These are phyloP conservation scores for Choanephora cucurbitarum DNA, from an alignment of 371 early-diverging fungal species.

Conservation along the genomic window DNA sequence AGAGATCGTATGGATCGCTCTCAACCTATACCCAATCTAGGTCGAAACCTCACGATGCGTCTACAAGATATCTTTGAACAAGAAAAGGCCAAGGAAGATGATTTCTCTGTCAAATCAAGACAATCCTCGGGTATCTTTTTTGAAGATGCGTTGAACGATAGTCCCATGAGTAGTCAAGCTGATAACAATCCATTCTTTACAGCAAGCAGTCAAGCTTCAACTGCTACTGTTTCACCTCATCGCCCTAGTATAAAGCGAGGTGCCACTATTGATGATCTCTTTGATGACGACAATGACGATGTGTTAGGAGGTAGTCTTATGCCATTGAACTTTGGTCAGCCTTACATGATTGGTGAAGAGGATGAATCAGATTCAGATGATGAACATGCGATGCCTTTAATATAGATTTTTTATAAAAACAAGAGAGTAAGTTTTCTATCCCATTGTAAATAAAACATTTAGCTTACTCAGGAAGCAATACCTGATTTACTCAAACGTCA, in stretches of 20 bases:
- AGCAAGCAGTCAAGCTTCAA: neutral
- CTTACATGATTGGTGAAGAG: neutral
- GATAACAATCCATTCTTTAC: conserved; percentile 8
- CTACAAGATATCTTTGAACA: conserved; percentile 11
- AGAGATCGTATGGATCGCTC: conserved; percentile 10
- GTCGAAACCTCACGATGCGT: conserved; percentile 13
- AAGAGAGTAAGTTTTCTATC: too few relatives aligned
- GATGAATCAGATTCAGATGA: neutral
- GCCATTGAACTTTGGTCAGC: neutral
- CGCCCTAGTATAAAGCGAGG: neutral
- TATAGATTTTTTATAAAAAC: too few relatives aligned
- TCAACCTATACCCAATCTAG: conserved; percentile 1
- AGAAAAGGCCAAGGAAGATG: conserved; percentile 2
- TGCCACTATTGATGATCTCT: neutral
- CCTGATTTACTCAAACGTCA: too few relatives aligned
- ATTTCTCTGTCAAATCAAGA: neutral
- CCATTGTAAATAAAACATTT: too few relatives aligned
- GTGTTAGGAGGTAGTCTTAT: neutral
- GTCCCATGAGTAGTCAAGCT: neutral
- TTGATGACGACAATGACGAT: neutral
- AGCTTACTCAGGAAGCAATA: too few relatives aligned
- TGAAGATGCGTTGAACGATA: neutral
- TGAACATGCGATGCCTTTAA: neutral
- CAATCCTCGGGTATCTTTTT: conserved; percentile 1
- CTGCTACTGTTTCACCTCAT: neutral